Percentiles rank a stretch among this genome's conserved stretches.
phyloP scores from a whole-genome alignment of 1,284 basidiomycete species.

The Austroboletus niveus region DNA sequence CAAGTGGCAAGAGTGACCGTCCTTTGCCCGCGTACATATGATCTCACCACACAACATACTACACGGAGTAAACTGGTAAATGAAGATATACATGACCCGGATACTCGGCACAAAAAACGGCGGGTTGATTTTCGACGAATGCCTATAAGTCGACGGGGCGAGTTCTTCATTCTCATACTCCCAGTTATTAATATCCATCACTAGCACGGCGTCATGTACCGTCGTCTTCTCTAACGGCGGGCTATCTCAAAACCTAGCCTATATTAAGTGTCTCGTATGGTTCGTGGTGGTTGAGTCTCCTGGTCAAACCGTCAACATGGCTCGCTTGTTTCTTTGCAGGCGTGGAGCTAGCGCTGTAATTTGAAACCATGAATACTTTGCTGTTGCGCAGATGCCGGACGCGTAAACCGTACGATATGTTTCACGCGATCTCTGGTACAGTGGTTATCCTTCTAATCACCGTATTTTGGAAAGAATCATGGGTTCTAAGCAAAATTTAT shows the following conservation, averaged over 20 bases:
- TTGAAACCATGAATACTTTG: background rate
- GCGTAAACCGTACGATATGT: background rate
- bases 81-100: background rate
- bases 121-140: background rate
- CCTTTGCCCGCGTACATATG: no score
- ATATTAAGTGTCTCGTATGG: background rate
- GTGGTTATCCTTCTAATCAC: background rate
- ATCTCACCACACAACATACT: no score
- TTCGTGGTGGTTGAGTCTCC: background rate
- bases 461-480: background rate
- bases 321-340: background rate
- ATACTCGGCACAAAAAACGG: background rate
- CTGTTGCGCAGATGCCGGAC: background rate
- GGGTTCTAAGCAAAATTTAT: background rate
- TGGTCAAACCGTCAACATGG: background rate
- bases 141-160: background rate
- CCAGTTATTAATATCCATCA: background rate
- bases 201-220: background rate
- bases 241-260: background rate
- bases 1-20: no score
- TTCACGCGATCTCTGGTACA: background rate
- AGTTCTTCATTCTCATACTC: background rate
- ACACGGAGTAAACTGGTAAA: no score
- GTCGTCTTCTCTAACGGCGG: background rate
- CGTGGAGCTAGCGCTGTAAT: background rate